Evolutionary conservation across 805 yeast species (phyloP), one percentile per base, ranked within the genome.

Genomic region (Wickerhamiella azymoides): DNA sequence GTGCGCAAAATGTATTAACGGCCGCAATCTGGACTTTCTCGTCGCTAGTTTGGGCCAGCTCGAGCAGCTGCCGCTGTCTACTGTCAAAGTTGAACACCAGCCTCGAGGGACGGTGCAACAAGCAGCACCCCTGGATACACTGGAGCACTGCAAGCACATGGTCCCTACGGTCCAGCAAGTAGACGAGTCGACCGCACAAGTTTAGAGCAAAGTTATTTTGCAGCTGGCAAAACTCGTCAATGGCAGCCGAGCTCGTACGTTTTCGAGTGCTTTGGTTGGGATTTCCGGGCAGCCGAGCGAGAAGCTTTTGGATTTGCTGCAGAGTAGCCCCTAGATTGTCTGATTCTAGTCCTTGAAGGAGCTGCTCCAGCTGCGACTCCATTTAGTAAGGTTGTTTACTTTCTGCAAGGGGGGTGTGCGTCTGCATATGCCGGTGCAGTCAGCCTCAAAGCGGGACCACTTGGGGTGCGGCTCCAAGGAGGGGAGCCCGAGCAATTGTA

Each of bases 151-250:
- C 54, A 7, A 55, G 38, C 14, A 11, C 32, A 3, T 24, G 35
- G 30, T 18, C 9, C 8, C 17, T n/a, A 2, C 18, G 33, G 3
- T 44, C 50, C 3, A 56, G 40, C 30, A 48, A 51, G 0, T 46
- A 46, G 1, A 49, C 52, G 27, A 70, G 56, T 13, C 63, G 56
- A 2, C 62, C 56, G 2, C 69, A 68, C 3, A 79, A 47, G 52
- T 80, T 80, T 55, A 60, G 70, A 40, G 70, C 69, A 57, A 76
- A 72, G 25, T 61, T 62, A 54, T 76, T 74, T 55, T 80, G 88
- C 10, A 71, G 58, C 7, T 47, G 44, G 3, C 68, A 49, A 54
- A 76, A 74, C 39, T 65, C 64, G 2, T 52, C 49, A 8, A 49
- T 43, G 21, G 39, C 9, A 9, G 35, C 28, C 25, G 13, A 17